Conservation (phyloP, 768 basidiomycete genomes). For the Auriscalpium vulgare region DNA sequence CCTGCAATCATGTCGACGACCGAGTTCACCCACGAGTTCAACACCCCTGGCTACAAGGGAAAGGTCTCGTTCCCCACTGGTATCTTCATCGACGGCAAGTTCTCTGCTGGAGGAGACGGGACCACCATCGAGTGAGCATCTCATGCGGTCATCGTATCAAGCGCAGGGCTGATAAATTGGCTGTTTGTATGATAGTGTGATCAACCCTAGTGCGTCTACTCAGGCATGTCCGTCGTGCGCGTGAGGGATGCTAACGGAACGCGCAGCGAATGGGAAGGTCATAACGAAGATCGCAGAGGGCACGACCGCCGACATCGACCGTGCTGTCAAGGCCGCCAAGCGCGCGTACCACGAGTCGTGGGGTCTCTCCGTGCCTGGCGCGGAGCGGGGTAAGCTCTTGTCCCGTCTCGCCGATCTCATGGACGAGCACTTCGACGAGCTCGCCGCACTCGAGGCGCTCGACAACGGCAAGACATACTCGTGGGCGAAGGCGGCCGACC, state of each 20-base stretch:
- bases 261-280: conserved; percentile 44
- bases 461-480: conserved; percentile 58
- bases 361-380: conserved; percentile 55
- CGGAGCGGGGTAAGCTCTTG: conserved; percentile 46
- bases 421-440: conserved; percentile 49
- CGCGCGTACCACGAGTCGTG: conserved; percentile 58
- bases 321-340: conserved; percentile 61
- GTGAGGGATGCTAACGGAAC: not conserved
- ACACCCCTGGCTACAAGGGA: conserved; percentile 52
- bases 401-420: conserved; percentile 58
- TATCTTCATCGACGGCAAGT: conserved; percentile 67
- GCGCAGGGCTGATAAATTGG: not conserved
- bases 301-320: conserved; percentile 64
- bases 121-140: conserved; percentile 63
- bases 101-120: conserved; percentile 43
- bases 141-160: not conserved
- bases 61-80: conserved; percentile 50
- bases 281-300: conserved; percentile 53
- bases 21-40: conserved; percentile 42
- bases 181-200: conserved; percentile 30
- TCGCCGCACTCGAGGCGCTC: conserved; percentile 68
- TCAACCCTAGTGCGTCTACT: conserved; percentile 41
- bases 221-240: not conserved
- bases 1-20: conserved; percentile 30
- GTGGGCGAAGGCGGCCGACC: conserved; percentile 41